Evolutionary conservation across 352 stramenopile species (phyloP).

Genomic region (Phytophthora constricta): DNA sequence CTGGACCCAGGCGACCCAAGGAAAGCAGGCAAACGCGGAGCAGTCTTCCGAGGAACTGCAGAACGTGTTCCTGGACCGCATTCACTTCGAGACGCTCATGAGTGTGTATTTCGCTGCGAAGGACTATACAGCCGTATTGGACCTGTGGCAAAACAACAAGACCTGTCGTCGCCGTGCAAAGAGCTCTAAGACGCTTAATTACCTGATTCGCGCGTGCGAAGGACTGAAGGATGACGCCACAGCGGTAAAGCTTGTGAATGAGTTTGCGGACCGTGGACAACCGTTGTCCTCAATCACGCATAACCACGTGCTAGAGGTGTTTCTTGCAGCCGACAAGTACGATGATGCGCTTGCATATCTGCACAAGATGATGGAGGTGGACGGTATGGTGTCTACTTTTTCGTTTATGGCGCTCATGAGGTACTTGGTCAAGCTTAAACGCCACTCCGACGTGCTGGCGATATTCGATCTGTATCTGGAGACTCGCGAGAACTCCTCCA

Average conservation of each 20-base stretch:
- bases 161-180: constrained; percentile 69
- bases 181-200: constrained; percentile 85
- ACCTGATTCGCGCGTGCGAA: constrained; percentile 68
- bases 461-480: constrained; percentile 72
- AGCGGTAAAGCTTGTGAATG: constrained; percentile 55
- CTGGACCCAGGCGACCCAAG: constrained; percentile 55
- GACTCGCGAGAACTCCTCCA: constrained; percentile 48
- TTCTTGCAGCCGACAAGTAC: constrained; percentile 66
- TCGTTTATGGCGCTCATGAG: constrained; percentile 82
- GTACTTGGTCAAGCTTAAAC: constrained; percentile 50
- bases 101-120: constrained; percentile 66
- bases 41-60: constrained; percentile 31
- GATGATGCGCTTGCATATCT: constrained; percentile 54
- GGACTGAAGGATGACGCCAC: constrained; percentile 56
- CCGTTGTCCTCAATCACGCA: constrained; percentile 65
- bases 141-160: constrained; percentile 64
- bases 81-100: constrained; percentile 81
- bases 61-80: constrained; percentile 59
- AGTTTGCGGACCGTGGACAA: constrained; percentile 69
- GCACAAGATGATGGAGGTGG: constrained; percentile 49
- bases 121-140: constrained; percentile 57
- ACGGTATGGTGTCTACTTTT: constrained; percentile 64
- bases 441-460: constrained; percentile 50
- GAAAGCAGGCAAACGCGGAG: constrained; percentile 9
- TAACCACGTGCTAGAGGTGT: constrained; percentile 79